Percentiles rank a stretch among this genome's conserved stretches.
Conservation (phyloP, 805 yeast species). For the Tetrapisispora fleetii region DNA sequence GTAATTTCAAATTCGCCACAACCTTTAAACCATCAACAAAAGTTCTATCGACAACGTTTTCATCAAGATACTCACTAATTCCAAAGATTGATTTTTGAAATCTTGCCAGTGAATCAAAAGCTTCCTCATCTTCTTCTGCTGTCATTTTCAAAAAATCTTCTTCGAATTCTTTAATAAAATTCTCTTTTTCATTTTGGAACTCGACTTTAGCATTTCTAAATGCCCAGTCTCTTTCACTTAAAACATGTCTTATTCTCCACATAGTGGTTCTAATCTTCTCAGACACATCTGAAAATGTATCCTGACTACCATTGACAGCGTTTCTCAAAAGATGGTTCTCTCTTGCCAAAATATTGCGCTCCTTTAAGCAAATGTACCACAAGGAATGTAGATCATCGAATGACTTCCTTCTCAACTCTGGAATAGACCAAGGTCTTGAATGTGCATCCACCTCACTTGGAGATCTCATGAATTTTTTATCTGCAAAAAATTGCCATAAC, state of each 20-base stretch:
- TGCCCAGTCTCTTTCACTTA: slow-evolving; percentile 75
- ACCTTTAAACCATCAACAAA: slow-evolving; percentile 59
- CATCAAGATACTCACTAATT: slow-evolving; percentile 57
- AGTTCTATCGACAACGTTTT: slow-evolving; percentile 46
- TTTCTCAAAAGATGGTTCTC: slow-evolving; percentile 54
- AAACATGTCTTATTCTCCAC: slow-evolving; percentile 77
- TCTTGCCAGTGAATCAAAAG: slow-evolving; percentile 63
- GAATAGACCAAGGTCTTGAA: slow-evolving; percentile 77
- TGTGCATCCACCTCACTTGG: slow-evolving; percentile 41
- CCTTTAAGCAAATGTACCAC: slow-evolving; percentile 82
- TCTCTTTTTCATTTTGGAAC: slow-evolving; percentile 33
- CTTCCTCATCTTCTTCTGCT: slow-evolving; percentile 44
- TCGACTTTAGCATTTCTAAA: slow-evolving; percentile 47
- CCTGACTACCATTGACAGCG: slow-evolving; percentile 28
- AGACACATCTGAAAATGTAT: slow-evolving; percentile 27
- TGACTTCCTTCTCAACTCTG: slow-evolving; percentile 81
- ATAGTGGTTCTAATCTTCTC: slow-evolving; percentile 48
- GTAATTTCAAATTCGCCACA: slow-evolving; percentile 59
- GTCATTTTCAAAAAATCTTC: slow-evolving; percentile 46
- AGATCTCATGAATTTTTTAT: slow-evolving; percentile 51
- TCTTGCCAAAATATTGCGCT: slow-evolving; percentile 68
- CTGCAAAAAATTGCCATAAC: slow-evolving; percentile 81
- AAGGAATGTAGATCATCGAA: slow-evolving; percentile 85
- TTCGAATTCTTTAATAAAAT: slow-evolving; percentile 38
- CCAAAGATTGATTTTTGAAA: slow-evolving; percentile 78